Base-by-base conservation (phyloP, 768 basidiomycete genomes). In the Mycena belliarum region DNA sequence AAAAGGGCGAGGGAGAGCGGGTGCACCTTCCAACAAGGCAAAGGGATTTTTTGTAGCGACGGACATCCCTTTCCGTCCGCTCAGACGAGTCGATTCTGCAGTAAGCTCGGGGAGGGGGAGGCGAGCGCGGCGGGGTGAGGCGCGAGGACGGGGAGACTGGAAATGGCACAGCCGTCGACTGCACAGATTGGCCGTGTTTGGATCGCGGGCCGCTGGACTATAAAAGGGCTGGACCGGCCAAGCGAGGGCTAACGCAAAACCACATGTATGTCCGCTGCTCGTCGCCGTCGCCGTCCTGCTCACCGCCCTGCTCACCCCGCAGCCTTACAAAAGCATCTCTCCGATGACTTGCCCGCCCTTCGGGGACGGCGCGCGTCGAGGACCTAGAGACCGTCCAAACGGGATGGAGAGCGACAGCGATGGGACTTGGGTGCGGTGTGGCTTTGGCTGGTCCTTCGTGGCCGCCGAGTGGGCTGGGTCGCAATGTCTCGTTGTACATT, bases 401-500 rank as follows among this genome's bases (percentile, higher is more conserved):
- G 69, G 79, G 86, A 87, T 89, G 90, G 83, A 91, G 90, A 92
- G 66, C 57, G 68, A 57, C 55, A 63, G 37, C 18, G 84, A 91
- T 86, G 86, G 82, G 89, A 89, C 87, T 88, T 91, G 91, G 91
- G 91, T 92, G 90, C 90, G 91, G 80, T 79, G 77, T 72, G 71
- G 66, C 52, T 63, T 66, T 78, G 78, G 83, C 66, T 58, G 73
- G 73, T 78, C 74, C 79, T 91, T 88, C 84, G 84, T 80, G 81
- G 83, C 75, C 71, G 65, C 79, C 79, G 80, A 73, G 69, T 90
- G 89, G 86, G 81, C 76, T 69, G 67, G 75, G 80, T 81, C 88
- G 91, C 91, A 93, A 91, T 91, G 90, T 91, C 88, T 84, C 82
- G 89, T 91, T 85, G 88, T 88, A 92, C 87, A 92, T 73, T 63